phyloP scores from a whole-genome alignment of 2,329 filamentous ascomycete species.

The Alternaria sp. region DNA sequence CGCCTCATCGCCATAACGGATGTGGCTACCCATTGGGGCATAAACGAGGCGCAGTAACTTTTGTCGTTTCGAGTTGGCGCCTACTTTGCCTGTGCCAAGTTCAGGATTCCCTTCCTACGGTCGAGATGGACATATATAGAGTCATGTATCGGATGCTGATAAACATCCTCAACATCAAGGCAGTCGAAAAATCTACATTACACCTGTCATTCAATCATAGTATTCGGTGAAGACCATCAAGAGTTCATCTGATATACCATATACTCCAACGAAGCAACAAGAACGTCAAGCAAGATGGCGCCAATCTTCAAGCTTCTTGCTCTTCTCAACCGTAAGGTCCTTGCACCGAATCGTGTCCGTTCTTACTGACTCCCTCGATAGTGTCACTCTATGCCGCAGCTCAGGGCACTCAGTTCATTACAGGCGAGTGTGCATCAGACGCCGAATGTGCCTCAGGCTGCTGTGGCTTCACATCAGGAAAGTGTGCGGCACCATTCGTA shows the following conservation, averaged over 20 bases:
- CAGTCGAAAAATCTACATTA: not conserved
- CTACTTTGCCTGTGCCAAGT: conserved; percentile 8
- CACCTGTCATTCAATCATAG: conserved; percentile 10
- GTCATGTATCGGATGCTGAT: conserved; percentile 1
- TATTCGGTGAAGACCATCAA: conserved; percentile 30
- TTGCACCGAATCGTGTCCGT: not conserved
- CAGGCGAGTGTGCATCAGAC: conserved; percentile 37
- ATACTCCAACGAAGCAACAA: not conserved
- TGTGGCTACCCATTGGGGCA: conserved; percentile 22
- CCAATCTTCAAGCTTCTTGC: conserved; percentile 38
- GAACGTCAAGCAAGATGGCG: conserved; percentile 28
- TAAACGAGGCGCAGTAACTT: conserved; percentile 20
- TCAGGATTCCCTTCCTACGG: not conserved
- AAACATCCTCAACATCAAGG: conserved; percentile 13
- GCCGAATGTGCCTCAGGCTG: conserved; percentile 37
- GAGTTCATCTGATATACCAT: not conserved
- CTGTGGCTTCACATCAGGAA: conserved; percentile 44
- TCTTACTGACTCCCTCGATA: conserved; percentile 13
- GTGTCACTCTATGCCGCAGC: conserved; percentile 38
- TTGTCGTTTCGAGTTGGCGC: conserved; percentile 34
- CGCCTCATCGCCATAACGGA: conserved; percentile 21
- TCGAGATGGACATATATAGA: conserved; percentile 25
- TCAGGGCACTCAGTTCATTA: conserved; percentile 45
- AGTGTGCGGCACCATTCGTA: conserved; percentile 44
- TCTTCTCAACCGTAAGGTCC: conserved; percentile 34